These are phyloP conservation scores for Pichia sp. DNA, from an alignment of 1,139 yeast genomes.

Conservation along the genomic window DNA sequence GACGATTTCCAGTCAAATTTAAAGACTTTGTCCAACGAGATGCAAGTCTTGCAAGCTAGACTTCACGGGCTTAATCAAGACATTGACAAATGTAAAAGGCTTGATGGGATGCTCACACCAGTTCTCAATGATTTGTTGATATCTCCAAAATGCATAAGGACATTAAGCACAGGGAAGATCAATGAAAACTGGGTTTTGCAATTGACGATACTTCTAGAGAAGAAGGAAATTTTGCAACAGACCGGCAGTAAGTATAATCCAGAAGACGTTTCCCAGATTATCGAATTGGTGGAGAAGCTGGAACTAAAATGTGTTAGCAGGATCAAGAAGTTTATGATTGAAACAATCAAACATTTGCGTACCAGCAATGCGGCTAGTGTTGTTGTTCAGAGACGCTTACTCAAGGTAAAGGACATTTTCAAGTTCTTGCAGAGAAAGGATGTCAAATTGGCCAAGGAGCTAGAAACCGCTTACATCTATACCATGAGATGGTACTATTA, in stretches of 20 bases:
- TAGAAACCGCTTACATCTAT: conserved; percentile 70
- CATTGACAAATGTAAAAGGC: conserved; percentile 45
- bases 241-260: background rate
- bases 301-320: conserved; percentile 59
- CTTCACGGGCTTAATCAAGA: conserved; percentile 53
- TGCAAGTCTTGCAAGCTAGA: conserved; percentile 49
- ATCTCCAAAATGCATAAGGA: conserved; percentile 58
- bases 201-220: conserved; percentile 49
- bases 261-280: background rate
- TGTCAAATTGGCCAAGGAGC: conserved; percentile 63
- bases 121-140: conserved; percentile 65
- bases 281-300: conserved; percentile 27
- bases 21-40: conserved; percentile 49
- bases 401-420: conserved; percentile 54
- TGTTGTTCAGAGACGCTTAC: conserved; percentile 58
- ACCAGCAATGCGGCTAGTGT: conserved; percentile 55
- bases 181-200: conserved; percentile 52
- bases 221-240: conserved; percentile 39
- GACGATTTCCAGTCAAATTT: conserved; percentile 51
- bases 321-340: conserved; percentile 60
- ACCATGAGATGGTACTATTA: conserved; percentile 94
- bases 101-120: conserved; percentile 59
- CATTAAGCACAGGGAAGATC: conserved; percentile 42
- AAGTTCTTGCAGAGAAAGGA: conserved; percentile 50
- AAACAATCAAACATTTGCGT: conserved; percentile 58